These are phyloP conservation scores for Solanum tarijense DNA, from an alignment of 257 asterid species.

Conservation along the genomic window DNA sequence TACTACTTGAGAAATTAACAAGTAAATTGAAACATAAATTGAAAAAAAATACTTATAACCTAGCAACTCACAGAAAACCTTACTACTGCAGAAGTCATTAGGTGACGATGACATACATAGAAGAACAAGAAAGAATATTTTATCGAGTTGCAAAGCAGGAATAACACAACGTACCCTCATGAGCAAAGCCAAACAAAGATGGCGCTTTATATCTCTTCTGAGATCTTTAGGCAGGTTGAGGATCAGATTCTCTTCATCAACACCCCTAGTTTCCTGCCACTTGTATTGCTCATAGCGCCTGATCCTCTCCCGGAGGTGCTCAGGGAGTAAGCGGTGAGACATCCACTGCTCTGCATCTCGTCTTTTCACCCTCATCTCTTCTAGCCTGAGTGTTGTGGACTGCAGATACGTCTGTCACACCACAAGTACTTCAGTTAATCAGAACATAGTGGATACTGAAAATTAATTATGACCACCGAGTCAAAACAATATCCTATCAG, in stretches of 20 bases:
- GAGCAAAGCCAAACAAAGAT: constrained; percentile 81
- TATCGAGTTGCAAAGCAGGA: background rate
- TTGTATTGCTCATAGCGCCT: constrained; percentile 87
- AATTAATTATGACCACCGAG: background rate
- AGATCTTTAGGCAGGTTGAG: constrained; percentile 93
- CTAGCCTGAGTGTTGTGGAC: constrained; percentile 80
- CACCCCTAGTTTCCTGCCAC: constrained; percentile 98
- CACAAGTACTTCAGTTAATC: constrained; percentile 11
- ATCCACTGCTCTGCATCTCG: constrained; percentile 99
- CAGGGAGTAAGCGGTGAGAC: constrained; percentile 94
- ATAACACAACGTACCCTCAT: constrained; percentile 51
- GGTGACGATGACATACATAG: background rate
- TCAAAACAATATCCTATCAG: background rate
- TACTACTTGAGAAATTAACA: background rate
- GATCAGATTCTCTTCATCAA: constrained; percentile 80
- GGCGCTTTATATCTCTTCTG: constrained; percentile 91
- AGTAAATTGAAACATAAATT: background rate
- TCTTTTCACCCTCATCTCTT: constrained; percentile 97
- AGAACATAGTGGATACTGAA: background rate
- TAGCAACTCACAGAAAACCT: background rate
- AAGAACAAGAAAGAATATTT: background rate
- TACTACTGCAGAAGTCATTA: background rate
- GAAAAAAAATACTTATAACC: background rate
- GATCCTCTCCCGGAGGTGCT: constrained; percentile 63
- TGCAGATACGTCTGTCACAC: constrained; percentile 80